Percentiles rank a stretch among this genome's conserved stretches.
Evolutionary conservation across 176 grass and related monocot species (phyloP).

Genomic region (Cenchrus purpureus): DNA sequence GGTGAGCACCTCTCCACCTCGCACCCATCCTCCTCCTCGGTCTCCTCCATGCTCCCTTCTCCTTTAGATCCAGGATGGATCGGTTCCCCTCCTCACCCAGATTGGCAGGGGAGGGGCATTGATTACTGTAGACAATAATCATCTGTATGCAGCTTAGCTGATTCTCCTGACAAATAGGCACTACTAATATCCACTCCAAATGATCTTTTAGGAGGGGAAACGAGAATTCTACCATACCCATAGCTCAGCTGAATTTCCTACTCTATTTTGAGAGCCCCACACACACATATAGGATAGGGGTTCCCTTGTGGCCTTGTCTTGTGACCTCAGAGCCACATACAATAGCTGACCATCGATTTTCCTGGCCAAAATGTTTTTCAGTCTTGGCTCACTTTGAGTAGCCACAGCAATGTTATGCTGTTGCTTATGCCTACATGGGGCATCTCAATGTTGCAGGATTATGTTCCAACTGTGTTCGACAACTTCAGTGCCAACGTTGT

Average conservation of each 20-base stretch:
- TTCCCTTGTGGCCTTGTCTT: not conserved
- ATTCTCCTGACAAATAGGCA: not conserved
- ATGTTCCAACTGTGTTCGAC: constrained; percentile 73
- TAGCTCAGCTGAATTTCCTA: not conserved
- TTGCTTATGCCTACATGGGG: not conserved
- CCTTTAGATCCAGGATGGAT: not conserved
- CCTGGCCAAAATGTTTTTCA: not conserved
- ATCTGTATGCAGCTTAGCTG: not conserved
- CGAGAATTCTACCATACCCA: not conserved
- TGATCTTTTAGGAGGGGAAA: not conserved
- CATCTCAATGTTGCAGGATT: constrained; percentile 55
- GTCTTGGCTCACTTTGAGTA: not conserved
- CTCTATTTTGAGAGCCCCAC: not conserved
- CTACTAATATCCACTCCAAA: not conserved
- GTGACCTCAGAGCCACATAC: not conserved
- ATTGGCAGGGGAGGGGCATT: not conserved
- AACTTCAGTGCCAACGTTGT: constrained; percentile 78
- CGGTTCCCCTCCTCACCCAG: not conserved
- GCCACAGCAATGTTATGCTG: not conserved
- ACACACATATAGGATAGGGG: not conserved
- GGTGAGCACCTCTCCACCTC: no score
- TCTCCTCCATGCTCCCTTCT: no score
- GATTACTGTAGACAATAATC: not conserved
- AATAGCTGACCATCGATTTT: not conserved
- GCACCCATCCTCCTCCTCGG: no score